These are phyloP conservation scores for Rubroboletus pulcherrimus DNA, from an alignment of 768 basidiomycete genomes.

Conservation along the genomic window DNA sequence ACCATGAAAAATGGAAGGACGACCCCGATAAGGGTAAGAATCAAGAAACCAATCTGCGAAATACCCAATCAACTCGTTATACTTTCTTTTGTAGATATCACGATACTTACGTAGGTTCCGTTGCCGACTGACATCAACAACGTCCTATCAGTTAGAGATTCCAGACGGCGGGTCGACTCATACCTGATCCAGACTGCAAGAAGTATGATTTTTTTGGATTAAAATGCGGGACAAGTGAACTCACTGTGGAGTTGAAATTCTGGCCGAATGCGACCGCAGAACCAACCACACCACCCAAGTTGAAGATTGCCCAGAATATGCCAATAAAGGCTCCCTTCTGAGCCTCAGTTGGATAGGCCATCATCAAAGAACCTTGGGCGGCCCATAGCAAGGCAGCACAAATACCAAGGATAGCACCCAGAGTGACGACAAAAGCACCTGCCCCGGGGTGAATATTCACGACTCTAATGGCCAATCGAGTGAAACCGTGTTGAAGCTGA, in stretches of 20 bases:
- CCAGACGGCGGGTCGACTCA: background rate
- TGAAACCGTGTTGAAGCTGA: background rate
- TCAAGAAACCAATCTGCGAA: too few relatives aligned
- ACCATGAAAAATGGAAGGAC: too few relatives aligned
- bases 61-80: too few relatives aligned
- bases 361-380: conserved; percentile 51
- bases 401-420: conserved; percentile 49
- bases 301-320: conserved; percentile 56
- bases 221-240: conserved; percentile 11
- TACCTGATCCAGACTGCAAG: conserved; percentile 31
- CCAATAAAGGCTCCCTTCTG: conserved; percentile 43
- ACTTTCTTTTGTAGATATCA: too few relatives aligned
- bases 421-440: conserved; percentile 44
- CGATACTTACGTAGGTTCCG: conserved; percentile 74
- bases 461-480: conserved; percentile 38
- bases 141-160: background rate
- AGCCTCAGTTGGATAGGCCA: conserved; percentile 54
- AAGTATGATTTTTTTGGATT: background rate
- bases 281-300: conserved; percentile 75
- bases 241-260: conserved; percentile 60
- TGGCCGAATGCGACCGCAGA: conserved; percentile 70
- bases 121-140: conserved; percentile 48
- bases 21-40: too few relatives aligned
- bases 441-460: conserved; percentile 35
- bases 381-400: conserved; percentile 53